These are phyloP conservation scores for Hanseniaspora sp. DNA, from an alignment of 1,139 yeast genomes.

Conservation along the genomic window DNA sequence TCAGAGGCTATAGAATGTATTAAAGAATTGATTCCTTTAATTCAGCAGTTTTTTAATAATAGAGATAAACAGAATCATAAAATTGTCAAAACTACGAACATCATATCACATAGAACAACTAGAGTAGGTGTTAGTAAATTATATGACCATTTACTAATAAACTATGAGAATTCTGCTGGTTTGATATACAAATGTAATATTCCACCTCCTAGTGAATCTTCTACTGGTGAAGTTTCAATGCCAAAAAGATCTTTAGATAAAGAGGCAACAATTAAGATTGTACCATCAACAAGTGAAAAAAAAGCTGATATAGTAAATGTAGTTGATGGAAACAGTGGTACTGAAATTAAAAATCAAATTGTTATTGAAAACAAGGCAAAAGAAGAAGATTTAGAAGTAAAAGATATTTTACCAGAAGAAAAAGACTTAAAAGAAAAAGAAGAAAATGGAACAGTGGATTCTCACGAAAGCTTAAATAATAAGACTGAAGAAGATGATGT, in stretches of 20 bases:
- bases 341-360: no score
- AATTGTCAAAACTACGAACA: background rate
- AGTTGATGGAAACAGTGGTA: no score
- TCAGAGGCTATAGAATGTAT: slow-evolving; percentile 34
- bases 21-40: slow-evolving; percentile 26
- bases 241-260: background rate
- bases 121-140: background rate
- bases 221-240: background rate
- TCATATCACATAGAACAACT: background rate
- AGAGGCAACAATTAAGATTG: background rate
- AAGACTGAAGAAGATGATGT: background rate
- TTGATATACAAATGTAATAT: slow-evolving; percentile 14
- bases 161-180: slow-evolving; percentile 12
- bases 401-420: background rate
- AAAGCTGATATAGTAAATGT: no score
- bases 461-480: background rate
- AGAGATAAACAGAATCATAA: background rate
- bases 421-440: background rate
- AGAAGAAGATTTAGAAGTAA: background rate
- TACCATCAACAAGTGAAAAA: background rate
- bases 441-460: background rate
- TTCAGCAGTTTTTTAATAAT: slow-evolving; percentile 7
- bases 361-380: background rate
- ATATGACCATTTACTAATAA: slow-evolving; percentile 1
- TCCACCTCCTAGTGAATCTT: slow-evolving; percentile 20